A percentile compares a stretch with the other conserved stretches of the same genome.
Evolutionary conservation across 2,329 filamentous ascomycete genomes (phyloP).

Genomic region (Grosmannia huntii): DNA sequence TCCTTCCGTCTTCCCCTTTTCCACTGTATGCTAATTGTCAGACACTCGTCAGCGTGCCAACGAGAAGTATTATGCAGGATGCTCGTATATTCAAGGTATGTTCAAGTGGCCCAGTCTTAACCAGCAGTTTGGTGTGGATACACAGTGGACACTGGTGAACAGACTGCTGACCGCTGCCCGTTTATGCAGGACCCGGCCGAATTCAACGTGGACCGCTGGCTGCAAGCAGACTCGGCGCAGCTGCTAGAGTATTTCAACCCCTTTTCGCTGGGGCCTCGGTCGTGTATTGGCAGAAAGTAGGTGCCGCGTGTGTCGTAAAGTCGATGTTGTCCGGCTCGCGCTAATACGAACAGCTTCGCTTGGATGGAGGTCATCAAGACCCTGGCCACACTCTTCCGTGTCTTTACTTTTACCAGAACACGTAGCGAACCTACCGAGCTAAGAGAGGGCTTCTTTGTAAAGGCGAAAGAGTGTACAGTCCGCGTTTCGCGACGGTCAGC

Average conservation of each 20-base stretch:
- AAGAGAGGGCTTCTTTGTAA: background rate
- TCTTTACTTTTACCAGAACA: background rate
- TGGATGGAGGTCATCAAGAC: background rate
- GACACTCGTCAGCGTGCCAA: background rate
- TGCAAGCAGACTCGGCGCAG: background rate
- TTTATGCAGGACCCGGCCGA: background rate
- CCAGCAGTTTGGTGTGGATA: too few relatives aligned
- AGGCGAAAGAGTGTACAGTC: background rate
- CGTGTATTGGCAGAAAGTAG: background rate
- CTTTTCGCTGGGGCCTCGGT: background rate
- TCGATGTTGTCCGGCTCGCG: background rate
- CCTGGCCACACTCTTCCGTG: background rate
- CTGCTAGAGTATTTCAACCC: background rate
- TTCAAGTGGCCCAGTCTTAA: too few relatives aligned
- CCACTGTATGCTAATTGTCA: background rate
- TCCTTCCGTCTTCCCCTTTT: too few relatives aligned
- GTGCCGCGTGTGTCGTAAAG: background rate
- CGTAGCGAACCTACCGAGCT: background rate
- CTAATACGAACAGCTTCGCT: background rate
- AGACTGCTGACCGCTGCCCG: too few relatives aligned
- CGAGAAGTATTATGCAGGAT: background rate
- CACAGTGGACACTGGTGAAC: too few relatives aligned
- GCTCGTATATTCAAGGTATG: background rate
- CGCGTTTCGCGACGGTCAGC: background rate
- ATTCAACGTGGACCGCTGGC: background rate